These are phyloP conservation scores for Elongisporangium undulatum DNA, from an alignment of 352 stramenopile species.

Conservation along the genomic window DNA sequence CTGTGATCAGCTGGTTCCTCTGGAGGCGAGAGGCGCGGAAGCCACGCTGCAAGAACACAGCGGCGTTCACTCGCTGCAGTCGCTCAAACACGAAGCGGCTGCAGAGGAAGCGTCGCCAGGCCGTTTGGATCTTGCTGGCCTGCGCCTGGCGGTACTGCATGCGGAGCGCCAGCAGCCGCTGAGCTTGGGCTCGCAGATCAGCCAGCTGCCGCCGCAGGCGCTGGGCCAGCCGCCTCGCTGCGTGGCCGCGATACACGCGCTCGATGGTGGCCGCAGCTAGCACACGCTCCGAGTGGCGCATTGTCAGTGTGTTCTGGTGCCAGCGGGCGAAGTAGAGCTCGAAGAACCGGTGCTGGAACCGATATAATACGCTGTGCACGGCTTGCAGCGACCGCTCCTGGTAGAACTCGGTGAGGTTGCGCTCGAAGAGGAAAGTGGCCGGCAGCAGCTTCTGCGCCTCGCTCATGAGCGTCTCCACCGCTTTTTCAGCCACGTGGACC, in stretches of 20 bases:
- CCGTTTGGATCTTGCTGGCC: slow-evolving; percentile 42
- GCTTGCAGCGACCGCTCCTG: slow-evolving; percentile 36
- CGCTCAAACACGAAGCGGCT: slow-evolving; percentile 13
- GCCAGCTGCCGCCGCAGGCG: slow-evolving; percentile 19
- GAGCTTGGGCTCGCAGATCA: slow-evolving; percentile 18
- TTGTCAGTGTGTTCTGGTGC: slow-evolving; percentile 11
- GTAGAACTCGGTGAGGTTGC: slow-evolving; percentile 36
- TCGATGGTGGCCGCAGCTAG: slow-evolving; percentile 24
- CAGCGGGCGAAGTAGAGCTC: slow-evolving; percentile 36
- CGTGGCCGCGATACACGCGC: slow-evolving; percentile 39
- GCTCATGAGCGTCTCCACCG: slow-evolving; percentile 23
- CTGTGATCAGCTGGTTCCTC: slow-evolving; percentile 31
- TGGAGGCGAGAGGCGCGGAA: slow-evolving; percentile 32
- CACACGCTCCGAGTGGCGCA: slow-evolving; percentile 23
- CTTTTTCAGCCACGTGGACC: slow-evolving; percentile 8
- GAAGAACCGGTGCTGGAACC: slow-evolving; percentile 55
- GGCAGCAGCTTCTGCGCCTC: slow-evolving; percentile 34
- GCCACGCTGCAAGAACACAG: slow-evolving; percentile 23
- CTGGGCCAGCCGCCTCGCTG: slow-evolving; percentile 17
- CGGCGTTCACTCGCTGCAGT: slow-evolving; percentile 19
- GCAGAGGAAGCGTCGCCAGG: slow-evolving; percentile 34
- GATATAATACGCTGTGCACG: slow-evolving; percentile 31
- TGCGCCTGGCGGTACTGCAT: slow-evolving; percentile 41
- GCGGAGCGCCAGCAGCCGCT: slow-evolving; percentile 29
- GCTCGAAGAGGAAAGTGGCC: slow-evolving; percentile 55